Base-by-base conservation (phyloP, 495 filamentous ascomycete species). In the Thermothielavioides terrestris region DNA sequence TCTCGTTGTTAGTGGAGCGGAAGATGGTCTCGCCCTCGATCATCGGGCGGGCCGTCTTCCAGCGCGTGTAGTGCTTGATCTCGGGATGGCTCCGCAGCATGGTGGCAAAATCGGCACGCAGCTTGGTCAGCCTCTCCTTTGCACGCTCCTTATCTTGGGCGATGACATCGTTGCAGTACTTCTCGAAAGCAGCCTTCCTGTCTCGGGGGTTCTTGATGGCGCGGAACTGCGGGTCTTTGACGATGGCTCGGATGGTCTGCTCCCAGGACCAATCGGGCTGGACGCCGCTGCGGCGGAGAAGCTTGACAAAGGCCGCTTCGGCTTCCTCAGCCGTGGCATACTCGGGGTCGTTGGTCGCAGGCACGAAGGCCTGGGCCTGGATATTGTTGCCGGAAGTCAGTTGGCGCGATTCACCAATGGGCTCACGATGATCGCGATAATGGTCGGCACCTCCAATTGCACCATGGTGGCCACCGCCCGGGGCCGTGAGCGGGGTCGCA, bases 11-110 rank as follows among this genome's bases (percentile, higher is more conserved):
- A 30, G 90, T 88, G 27, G 89, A 88, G 51, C 88, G 82, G 72
- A 96, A 98, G 49, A 91, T 94, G 21, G 88, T 89, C 73, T 98
- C 92, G 42, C 85, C 86, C 67, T 96, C 87, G 60, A 98, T 92
- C 42, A 95, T 95, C 15, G 89, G 89, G 35, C 87, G 83, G 49
- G 90, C 90, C 26, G 86, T 96, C 76, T 88, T 96, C 94, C 94
- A 98, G 47, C 90, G 85, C 50, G 90, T 96, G 68, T 95, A 97
- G 57, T 95, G 82, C 69, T 91, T 94, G 64, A 99, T 97, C 71
- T 97, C 92, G 59, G 90, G 88, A 67, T 97, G 94, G 53, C 89
- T 90, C 66, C 84, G 88, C 56, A 97, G 75, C 92, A 99, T 99
- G 46, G 83, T 90, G 58, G 81, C 84, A 71, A 97, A 99, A 72